These are phyloP conservation scores for Xylaria sp. DNA, from an alignment of 2,329 filamentous ascomycete genomes.

Conservation along the genomic window DNA sequence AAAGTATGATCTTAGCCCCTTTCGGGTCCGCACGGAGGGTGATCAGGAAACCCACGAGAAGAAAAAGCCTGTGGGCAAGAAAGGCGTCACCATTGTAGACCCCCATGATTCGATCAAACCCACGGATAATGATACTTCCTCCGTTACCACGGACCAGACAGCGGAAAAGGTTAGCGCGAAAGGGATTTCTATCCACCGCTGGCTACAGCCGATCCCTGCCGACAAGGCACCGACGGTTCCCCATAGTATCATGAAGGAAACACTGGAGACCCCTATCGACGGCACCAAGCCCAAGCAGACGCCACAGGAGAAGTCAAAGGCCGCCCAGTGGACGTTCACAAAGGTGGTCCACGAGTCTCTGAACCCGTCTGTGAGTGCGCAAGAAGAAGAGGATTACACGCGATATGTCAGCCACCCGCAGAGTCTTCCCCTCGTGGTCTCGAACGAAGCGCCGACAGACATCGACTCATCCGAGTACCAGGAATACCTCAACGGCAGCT, in stretches of 20 bases:
- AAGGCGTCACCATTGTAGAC: slow-evolving; percentile 76
- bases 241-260: slow-evolving; percentile 68
- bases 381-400: slow-evolving; percentile 86
- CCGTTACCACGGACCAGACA: slow-evolving; percentile 51
- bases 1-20: slow-evolving; percentile 87
- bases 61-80: slow-evolving; percentile 65
- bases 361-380: slow-evolving; percentile 79
- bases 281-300: slow-evolving; percentile 63
- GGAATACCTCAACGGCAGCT: slow-evolving; percentile 79
- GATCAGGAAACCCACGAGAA: slow-evolving; percentile 69
- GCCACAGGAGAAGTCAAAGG: slow-evolving; percentile 78
- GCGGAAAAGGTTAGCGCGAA: slow-evolving; percentile 51
- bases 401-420: slow-evolving; percentile 91
- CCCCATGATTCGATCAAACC: slow-evolving; percentile 57
- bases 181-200: slow-evolving; percentile 68
- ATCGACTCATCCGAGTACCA: slow-evolving; percentile 73
- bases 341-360: slow-evolving; percentile 87
- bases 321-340: slow-evolving; percentile 87
- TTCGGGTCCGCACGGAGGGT: slow-evolving; percentile 76
- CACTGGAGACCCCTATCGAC: slow-evolving; percentile 47
- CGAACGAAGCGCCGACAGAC: slow-evolving; percentile 70
- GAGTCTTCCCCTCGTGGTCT: slow-evolving; percentile 84
- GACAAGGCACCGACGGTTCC: slow-evolving; percentile 51
- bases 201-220: slow-evolving; percentile 64
- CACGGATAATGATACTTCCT: slow-evolving; percentile 55